Evolutionary conservation across 176 grass and related monocot genomes (phyloP).

Genomic region (Phragmites australis): DNA sequence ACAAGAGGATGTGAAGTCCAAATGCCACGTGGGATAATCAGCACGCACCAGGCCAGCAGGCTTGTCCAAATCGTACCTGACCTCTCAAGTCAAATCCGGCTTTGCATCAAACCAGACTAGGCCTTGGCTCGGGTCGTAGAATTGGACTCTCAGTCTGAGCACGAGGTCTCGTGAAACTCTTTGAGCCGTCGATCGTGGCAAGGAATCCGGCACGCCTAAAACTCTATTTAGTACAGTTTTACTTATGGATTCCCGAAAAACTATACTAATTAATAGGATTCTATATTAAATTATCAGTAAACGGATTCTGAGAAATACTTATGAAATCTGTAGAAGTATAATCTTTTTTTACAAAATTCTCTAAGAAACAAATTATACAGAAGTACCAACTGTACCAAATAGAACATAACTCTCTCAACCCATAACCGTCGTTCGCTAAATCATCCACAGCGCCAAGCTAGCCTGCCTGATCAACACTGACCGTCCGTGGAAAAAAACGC

Average conservation of each 20-base stretch:
- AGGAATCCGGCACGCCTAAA: background rate
- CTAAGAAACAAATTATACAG: too few relatives aligned
- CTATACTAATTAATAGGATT: too few relatives aligned
- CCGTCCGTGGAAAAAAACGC: conserved; percentile 2
- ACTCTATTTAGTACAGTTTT: too few relatives aligned
- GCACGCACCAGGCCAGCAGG: background rate
- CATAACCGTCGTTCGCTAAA: background rate
- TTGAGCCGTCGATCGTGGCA: conserved; percentile 5
- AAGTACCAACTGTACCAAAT: too few relatives aligned
- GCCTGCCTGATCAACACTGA: background rate
- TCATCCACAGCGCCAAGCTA: background rate
- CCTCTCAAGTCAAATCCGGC: background rate
- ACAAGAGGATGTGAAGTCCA: background rate
- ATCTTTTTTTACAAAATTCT: too few relatives aligned
- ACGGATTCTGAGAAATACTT: too few relatives aligned
- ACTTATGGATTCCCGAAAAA: too few relatives aligned
- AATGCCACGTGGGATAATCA: background rate
- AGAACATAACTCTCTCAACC: background rate
- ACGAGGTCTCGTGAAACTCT: background rate
- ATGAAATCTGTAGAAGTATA: too few relatives aligned
- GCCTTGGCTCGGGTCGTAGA: background rate
- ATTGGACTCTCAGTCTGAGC: background rate
- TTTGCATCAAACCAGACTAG: background rate
- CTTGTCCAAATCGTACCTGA: background rate
- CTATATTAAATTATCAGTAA: too few relatives aligned